A percentile compares a stretch with the other conserved stretches of the same genome.
Conservation (phyloP, 1,284 basidiomycete genomes). For the Cutaneotrichosporon sp. region DNA sequence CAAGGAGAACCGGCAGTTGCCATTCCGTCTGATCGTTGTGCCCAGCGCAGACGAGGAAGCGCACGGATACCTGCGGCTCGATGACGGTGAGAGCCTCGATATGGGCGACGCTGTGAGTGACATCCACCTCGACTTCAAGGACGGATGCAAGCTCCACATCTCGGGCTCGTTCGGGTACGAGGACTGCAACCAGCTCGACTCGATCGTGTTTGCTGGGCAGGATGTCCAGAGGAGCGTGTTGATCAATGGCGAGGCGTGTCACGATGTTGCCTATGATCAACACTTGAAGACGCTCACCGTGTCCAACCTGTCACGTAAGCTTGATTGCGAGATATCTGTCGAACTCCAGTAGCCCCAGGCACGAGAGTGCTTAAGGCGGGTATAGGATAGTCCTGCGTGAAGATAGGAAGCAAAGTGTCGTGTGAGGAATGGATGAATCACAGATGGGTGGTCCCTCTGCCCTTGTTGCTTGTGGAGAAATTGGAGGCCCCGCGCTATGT, state of each 20-base stretch:
- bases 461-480: too few species aligned
- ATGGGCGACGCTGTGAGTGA: constrained; percentile 54
- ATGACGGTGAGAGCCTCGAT: constrained; percentile 60
- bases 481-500: not conserved
- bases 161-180: constrained; percentile 59
- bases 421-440: not conserved
- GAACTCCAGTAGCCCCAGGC: not conserved
- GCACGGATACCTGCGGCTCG: constrained; percentile 62
- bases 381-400: too few species aligned
- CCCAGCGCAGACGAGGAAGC: constrained; percentile 57
- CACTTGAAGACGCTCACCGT: not conserved
- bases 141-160: constrained; percentile 55
- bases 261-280: not conserved
- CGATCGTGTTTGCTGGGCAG: constrained; percentile 30
- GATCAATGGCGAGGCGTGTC: not conserved
- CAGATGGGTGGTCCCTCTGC: too few species aligned
- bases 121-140: constrained; percentile 56
- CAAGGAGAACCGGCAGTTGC: constrained; percentile 59
- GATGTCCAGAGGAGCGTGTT: not conserved
- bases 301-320: not conserved
- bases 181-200: constrained; percentile 18
- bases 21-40: constrained; percentile 62
- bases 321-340: constrained; percentile 2
- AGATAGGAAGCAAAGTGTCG: too few species aligned
- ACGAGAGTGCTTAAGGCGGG: not conserved